Conservation (phyloP, 2,329 filamentous ascomycete species). For the Pseudogymnoascus sp. region DNA sequence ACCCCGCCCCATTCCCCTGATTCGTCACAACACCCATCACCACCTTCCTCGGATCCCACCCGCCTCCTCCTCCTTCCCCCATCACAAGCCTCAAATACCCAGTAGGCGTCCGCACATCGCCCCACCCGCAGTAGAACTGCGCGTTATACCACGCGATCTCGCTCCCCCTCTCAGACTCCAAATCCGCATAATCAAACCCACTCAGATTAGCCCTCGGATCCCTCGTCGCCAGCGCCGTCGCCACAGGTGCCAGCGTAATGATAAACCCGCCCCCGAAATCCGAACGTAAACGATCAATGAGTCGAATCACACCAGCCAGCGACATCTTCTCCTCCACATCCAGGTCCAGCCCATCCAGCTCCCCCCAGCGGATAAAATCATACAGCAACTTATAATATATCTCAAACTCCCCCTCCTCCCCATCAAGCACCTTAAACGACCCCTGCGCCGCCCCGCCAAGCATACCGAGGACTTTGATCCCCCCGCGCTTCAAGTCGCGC, state of each 20-base stretch:
- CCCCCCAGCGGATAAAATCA: conserved; percentile 52
- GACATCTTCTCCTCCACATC: conserved; percentile 76
- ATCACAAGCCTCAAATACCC: conserved; percentile 47
- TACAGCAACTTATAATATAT: conserved; percentile 64
- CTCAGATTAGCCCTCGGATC: conserved; percentile 61
- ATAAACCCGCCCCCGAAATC: conserved; percentile 68
- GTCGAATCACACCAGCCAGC: conserved; percentile 56
- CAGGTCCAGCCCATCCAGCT: conserved; percentile 67
- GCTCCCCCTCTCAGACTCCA: conserved; percentile 61
- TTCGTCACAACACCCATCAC: conserved; percentile 79
- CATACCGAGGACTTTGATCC: conserved; percentile 79
- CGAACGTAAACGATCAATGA: conserved; percentile 60
- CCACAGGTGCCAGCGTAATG: conserved; percentile 77
- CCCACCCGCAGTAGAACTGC: conserved; percentile 90
- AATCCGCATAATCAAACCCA: conserved; percentile 71
- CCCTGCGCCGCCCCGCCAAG: conserved; percentile 78
- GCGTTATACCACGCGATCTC: conserved; percentile 82
- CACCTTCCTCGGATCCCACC: conserved; percentile 67
- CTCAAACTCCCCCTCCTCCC: conserved; percentile 51
- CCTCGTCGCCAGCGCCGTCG: conserved; percentile 58
- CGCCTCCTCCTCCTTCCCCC: conserved; percentile 37
- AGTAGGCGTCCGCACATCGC: conserved; percentile 33
- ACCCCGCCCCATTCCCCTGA: conserved; percentile 64
- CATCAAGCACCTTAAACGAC: conserved; percentile 53
- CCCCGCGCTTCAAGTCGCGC: conserved; percentile 61